Conservation (phyloP, 345 rosid genomes). For the Sonneratia alba region DNA sequence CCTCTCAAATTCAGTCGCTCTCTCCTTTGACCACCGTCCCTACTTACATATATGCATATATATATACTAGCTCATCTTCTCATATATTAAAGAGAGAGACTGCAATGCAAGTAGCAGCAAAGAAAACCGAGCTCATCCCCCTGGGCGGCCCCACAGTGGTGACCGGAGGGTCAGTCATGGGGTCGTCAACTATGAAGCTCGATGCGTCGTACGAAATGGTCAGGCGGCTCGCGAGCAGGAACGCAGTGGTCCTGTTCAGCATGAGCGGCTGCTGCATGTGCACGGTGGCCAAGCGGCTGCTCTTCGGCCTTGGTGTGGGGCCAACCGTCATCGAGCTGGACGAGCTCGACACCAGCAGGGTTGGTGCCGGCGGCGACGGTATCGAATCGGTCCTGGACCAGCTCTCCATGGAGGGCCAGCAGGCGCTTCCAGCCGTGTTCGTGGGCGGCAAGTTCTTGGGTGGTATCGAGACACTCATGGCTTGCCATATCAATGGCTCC, state of each 20-base stretch:
- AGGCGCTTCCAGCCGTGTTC: constrained; percentile 46
- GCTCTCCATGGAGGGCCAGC: constrained; percentile 26
- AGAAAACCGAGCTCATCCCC: constrained; percentile 1
- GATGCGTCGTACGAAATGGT: constrained; percentile 39
- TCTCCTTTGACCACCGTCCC: no score
- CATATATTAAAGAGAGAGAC: neutral
- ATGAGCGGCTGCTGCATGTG: constrained; percentile 91
- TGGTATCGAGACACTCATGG: constrained; percentile 82
- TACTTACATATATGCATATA: neutral
- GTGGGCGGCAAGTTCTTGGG: constrained; percentile 88
- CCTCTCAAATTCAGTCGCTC: no score
- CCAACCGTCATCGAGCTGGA: constrained; percentile 81
- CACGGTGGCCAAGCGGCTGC: constrained; percentile 85
- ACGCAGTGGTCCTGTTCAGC: constrained; percentile 80
- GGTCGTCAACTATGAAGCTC: constrained; percentile 6
- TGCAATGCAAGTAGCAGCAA: constrained; percentile 5
- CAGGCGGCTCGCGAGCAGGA: constrained; percentile 45
- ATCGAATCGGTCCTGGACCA: constrained; percentile 33
- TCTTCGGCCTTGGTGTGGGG: constrained; percentile 77
- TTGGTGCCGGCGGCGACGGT: constrained; percentile 6
- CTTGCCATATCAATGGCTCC: constrained; percentile 80
- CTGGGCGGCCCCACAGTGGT: neutral
- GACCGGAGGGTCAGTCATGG: constrained; percentile 10
- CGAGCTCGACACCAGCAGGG: constrained; percentile 23
- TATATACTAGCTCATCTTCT: neutral